A percentile compares a stretch with the other conserved stretches of the same genome.
Conservation (phyloP, 2,329 filamentous ascomycete species). For the Clonostachys chloroleuca region DNA sequence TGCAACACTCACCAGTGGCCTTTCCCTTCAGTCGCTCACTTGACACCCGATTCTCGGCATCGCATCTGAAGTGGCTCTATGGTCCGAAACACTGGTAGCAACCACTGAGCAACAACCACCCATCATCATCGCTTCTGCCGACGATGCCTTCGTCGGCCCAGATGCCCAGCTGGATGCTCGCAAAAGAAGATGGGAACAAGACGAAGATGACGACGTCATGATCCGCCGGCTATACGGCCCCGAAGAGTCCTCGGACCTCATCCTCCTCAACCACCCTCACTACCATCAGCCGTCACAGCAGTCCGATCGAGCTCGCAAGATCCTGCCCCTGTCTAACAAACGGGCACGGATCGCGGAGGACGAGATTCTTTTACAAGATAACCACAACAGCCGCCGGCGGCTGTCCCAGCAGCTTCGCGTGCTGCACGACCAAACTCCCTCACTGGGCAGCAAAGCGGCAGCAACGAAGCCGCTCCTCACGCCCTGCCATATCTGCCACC, state of each 20-base stretch:
- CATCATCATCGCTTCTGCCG: neutral
- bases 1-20: no score
- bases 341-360: constrained; percentile 12
- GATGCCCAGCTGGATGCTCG: constrained; percentile 16
- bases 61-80: neutral
- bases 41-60: no score
- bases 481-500: constrained; percentile 65
- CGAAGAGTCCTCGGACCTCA: constrained; percentile 16
- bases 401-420: neutral
- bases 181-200: constrained; percentile 25
- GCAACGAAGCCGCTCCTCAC: constrained; percentile 24
- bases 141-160: constrained; percentile 27
- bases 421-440: constrained; percentile 5
- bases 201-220: constrained; percentile 9
- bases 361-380: neutral
- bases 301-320: constrained; percentile 15
- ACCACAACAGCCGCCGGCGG: neutral
- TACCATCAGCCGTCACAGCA: constrained; percentile 5
- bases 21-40: no score
- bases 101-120: neutral
- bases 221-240: constrained; percentile 15
- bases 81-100: neutral
- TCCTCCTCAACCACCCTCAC: constrained; percentile 13
- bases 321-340: constrained; percentile 19
- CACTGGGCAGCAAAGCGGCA: neutral